Evolutionary conservation across 2,329 filamentous ascomycete species (phyloP).

Genomic region (Cordyceps cateniannulata): DNA sequence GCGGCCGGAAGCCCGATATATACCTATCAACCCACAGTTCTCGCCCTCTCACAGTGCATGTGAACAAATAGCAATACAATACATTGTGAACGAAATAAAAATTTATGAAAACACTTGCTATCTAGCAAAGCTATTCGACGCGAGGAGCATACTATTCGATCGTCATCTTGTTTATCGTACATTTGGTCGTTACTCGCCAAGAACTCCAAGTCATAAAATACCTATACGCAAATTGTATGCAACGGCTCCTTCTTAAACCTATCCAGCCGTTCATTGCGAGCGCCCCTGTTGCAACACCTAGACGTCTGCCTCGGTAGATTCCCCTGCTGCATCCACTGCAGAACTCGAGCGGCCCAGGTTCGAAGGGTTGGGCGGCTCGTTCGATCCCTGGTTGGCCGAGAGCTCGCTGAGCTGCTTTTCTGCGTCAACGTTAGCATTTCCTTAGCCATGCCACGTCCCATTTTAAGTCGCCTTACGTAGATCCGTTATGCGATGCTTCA

Average conservation of each 20-base stretch:
- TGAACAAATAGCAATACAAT: neutral
- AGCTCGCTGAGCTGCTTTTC: conserved; percentile 47
- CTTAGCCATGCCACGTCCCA: neutral
- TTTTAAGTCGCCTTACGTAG: conserved; percentile 43
- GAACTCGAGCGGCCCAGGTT: conserved; percentile 42
- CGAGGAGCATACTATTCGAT: neutral
- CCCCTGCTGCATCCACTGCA: conserved; percentile 28
- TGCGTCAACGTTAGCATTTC: conserved; percentile 22
- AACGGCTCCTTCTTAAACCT: neutral
- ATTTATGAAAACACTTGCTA: neutral
- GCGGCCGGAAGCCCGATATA: conserved; percentile 6
- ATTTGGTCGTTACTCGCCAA: neutral
- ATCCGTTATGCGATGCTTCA: conserved; percentile 67
- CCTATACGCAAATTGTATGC: neutral
- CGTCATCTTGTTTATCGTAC: conserved; percentile 2
- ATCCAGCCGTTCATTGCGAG: neutral
- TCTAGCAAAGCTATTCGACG: conserved; percentile 2
- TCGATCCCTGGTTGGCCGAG: conserved; percentile 24
- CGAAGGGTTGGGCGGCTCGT: conserved; percentile 44
- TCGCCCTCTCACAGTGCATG: neutral
- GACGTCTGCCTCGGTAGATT: conserved; percentile 14
- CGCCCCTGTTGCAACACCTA: neutral
- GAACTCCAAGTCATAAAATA: neutral
- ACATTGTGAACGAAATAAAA: neutral
- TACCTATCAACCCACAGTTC: neutral